Evolutionary conservation across 1,284 basidiomycete genomes (phyloP).

Genomic region (Fomitopsis palustris): DNA sequence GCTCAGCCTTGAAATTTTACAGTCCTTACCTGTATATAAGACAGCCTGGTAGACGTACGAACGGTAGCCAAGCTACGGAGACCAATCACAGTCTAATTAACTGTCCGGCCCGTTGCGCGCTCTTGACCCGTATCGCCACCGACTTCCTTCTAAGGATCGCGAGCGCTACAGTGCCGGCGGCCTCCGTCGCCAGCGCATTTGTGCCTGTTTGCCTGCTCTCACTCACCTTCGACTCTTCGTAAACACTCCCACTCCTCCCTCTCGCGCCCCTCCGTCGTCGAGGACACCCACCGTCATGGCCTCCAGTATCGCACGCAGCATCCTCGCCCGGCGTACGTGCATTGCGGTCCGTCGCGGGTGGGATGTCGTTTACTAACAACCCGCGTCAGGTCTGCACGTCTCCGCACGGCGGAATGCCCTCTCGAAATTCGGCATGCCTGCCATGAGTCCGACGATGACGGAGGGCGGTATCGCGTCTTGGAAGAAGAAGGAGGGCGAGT

Average conservation of each 20-base stretch:
- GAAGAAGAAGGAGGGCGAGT: slow-evolving; percentile 96
- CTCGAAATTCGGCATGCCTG: slow-evolving; percentile 94
- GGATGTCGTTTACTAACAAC: slow-evolving; percentile 6
- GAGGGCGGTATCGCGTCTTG: slow-evolving; percentile 97
- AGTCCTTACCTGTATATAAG: too few relatives aligned
- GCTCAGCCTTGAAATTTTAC: too few relatives aligned
- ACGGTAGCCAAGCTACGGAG: too few relatives aligned
- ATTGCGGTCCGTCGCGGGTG: neutral
- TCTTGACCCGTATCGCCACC: too few relatives aligned
- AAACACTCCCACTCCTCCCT: slow-evolving; percentile 12
- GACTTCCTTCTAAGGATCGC: too few relatives aligned
- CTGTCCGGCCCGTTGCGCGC: too few relatives aligned
- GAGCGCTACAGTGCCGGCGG: too few relatives aligned
- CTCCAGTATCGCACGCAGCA: slow-evolving; percentile 54
- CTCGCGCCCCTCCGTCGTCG: slow-evolving; percentile 14
- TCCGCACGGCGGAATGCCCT: slow-evolving; percentile 79
- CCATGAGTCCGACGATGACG: slow-evolving; percentile 99
- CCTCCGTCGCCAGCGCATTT: slow-evolving; percentile 21
- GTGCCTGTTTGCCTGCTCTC: slow-evolving; percentile 23
- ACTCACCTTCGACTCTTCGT: neutral
- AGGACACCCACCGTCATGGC: slow-evolving; percentile 41
- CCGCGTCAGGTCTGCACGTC: slow-evolving; percentile 71
- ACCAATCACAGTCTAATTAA: too few relatives aligned
- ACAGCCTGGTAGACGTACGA: too few relatives aligned
- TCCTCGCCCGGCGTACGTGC: slow-evolving; percentile 63